A percentile compares a stretch with the other conserved stretches of the same genome.
phyloP scores from a whole-genome alignment of 352 stramenopile genomes.

The Globisporangium splendens region DNA sequence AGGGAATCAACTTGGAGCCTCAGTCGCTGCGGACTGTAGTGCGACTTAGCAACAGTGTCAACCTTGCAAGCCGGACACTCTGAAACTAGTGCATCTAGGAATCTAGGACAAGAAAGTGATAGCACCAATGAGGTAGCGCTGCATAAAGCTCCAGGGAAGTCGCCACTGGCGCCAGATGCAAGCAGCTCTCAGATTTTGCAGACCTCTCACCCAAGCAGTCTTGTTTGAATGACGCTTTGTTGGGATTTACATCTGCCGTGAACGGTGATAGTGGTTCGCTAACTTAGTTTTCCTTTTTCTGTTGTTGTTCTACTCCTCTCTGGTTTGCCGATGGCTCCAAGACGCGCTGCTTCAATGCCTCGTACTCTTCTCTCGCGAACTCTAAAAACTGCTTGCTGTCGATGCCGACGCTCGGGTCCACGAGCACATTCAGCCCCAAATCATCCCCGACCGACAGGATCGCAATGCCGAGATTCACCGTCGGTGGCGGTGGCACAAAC shows the following conservation, averaged over 20 bases:
- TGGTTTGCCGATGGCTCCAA: background rate
- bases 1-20: too few species aligned
- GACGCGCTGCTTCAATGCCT: constrained; percentile 39
- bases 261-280: background rate
- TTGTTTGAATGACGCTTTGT: background rate
- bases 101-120: too few species aligned
- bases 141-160: too few species aligned
- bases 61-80: too few species aligned
- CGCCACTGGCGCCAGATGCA: too few species aligned
- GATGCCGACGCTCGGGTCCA: constrained; percentile 66
- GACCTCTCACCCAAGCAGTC: background rate
- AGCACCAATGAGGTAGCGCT: too few species aligned
- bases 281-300: constrained; percentile 17
- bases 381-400: constrained; percentile 60
- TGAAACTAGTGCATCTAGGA: too few species aligned
- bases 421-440: constrained; percentile 69
- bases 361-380: constrained; percentile 67
- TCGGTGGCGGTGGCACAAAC: constrained; percentile 76
- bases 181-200: too few species aligned
- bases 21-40: too few species aligned
- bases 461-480: constrained; percentile 73
- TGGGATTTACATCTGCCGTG: background rate
- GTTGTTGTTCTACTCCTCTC: background rate
- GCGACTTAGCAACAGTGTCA: too few species aligned
- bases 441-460: constrained; percentile 70